phyloP scores from a whole-genome alignment of 192 early-diverging fungal species.

The Phycomyces blakesleeanus region DNA sequence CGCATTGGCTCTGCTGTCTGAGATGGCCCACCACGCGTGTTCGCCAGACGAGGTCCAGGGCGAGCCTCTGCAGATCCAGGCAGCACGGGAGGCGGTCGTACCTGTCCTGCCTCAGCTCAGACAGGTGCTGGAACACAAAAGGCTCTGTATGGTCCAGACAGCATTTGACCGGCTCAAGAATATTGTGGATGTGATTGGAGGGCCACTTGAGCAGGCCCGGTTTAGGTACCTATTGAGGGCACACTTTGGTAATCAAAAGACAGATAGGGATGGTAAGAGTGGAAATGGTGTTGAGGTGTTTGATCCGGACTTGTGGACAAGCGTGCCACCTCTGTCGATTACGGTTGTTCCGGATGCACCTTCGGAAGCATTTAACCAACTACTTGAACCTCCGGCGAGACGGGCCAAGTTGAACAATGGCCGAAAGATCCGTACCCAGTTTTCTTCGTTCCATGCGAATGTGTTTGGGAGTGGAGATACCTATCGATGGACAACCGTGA shows the following conservation, averaged over 20 bases:
- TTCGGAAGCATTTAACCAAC: constrained; percentile 8
- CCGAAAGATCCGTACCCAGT: constrained; percentile 28
- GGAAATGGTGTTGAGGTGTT: too few species aligned
- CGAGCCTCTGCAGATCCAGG: constrained; percentile 40
- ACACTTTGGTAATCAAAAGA: background rate
- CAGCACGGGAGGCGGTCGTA: constrained; percentile 31
- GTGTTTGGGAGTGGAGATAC: constrained; percentile 35
- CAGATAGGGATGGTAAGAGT: too few species aligned
- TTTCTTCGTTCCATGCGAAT: constrained; percentile 32
- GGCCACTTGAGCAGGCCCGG: constrained; percentile 32
- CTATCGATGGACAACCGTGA: constrained; percentile 31
- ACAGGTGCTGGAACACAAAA: constrained; percentile 33
- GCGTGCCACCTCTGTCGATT: constrained; percentile 9
- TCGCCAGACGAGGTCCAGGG: constrained; percentile 29
- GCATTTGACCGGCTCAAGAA: constrained; percentile 34
- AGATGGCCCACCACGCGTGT: constrained; percentile 35
- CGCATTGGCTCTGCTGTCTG: constrained; percentile 40
- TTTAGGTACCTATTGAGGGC: constrained; percentile 21
- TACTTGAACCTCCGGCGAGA: constrained; percentile 11
- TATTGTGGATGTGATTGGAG: constrained; percentile 42
- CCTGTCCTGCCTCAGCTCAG: constrained; percentile 36
- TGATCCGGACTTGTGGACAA: constrained; percentile 24
- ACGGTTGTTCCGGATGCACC: constrained; percentile 13
- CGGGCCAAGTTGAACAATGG: constrained; percentile 26
- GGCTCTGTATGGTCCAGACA: constrained; percentile 35